Evolutionary conservation across 768 basidiomycete genomes (phyloP).

Genomic region (Tephrocybe sp.): DNA sequence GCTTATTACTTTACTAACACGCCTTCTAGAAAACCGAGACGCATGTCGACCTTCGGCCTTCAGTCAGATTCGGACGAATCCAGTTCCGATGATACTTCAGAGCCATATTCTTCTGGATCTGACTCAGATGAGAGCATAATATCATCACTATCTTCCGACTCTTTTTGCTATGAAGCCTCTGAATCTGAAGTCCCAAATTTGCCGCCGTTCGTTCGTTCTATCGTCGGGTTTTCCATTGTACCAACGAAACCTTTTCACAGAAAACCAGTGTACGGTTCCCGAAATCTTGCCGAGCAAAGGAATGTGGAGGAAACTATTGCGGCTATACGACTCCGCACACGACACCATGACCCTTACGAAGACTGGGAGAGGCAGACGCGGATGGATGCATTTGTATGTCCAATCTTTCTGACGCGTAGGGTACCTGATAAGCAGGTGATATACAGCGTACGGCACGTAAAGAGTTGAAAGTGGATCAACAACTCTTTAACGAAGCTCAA

Average conservation of each 20-base stretch:
- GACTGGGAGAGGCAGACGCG: conserved; percentile 56
- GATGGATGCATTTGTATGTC: conserved; percentile 51
- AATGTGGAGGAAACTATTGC: conserved; percentile 50
- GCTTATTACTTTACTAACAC: background rate
- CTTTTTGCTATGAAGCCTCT: conserved; percentile 42
- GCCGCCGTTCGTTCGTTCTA: conserved; percentile 29
- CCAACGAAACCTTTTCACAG: conserved; percentile 14
- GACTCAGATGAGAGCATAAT: conserved; percentile 31
- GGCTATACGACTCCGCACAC: conserved; percentile 49
- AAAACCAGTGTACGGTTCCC: conserved; percentile 25
- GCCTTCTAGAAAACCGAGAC: conserved; percentile 24
- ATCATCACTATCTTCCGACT: conserved; percentile 29
- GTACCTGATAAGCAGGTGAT: background rate
- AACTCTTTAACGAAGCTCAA: conserved; percentile 42
- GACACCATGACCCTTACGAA: conserved; percentile 56
- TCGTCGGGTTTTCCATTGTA: background rate
- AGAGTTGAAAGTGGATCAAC: conserved; percentile 32
- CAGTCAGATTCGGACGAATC: conserved; percentile 47
- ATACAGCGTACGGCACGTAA: conserved; percentile 46
- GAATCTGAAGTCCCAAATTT: conserved; percentile 38
- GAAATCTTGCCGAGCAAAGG: conserved; percentile 39
- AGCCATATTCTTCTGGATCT: conserved; percentile 33
- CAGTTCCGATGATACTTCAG: conserved; percentile 27
- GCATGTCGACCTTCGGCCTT: conserved; percentile 54
- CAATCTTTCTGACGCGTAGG: background rate